phyloP scores from a whole-genome alignment of 768 basidiomycete species.

The Roridomyces roridus region DNA sequence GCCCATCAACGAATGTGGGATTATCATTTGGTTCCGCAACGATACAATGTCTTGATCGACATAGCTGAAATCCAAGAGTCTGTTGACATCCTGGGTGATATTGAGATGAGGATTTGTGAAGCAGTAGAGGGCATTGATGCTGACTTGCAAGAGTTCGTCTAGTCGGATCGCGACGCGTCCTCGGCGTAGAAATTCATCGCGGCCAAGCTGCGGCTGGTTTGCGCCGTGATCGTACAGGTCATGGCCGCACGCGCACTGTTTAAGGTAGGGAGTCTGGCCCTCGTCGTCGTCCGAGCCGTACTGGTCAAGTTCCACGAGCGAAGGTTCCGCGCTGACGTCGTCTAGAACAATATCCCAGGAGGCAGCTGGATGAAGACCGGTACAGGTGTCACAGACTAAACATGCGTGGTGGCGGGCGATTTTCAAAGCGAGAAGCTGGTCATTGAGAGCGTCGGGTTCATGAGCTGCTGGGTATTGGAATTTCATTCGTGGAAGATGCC shows the following conservation, averaged over 20 bases:
- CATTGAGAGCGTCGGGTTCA: conserved; percentile 51
- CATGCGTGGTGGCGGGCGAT: conserved; percentile 86
- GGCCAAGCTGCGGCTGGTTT: conserved; percentile 58
- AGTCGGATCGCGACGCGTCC: conserved; percentile 78
- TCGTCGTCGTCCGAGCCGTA: conserved; percentile 79
- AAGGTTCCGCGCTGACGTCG: conserved; percentile 50
- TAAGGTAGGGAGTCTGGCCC: conserved; percentile 55
- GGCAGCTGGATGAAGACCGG: conserved; percentile 71
- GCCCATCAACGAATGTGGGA: conserved; percentile 56
- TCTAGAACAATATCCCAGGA: conserved; percentile 66
- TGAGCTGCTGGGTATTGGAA: conserved; percentile 71
- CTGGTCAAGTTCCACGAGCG: conserved; percentile 60
- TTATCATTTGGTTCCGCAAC: conserved; percentile 72
- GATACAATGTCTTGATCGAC: conserved; percentile 72
- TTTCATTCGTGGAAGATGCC: too few relatives aligned
- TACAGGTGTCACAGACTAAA: conserved; percentile 65
- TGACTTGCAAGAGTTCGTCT: conserved; percentile 82
- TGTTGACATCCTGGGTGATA: conserved; percentile 66
- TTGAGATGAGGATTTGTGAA: not conserved
- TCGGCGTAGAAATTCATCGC: conserved; percentile 72
- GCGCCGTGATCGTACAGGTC: conserved; percentile 70
- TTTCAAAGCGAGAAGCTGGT: conserved; percentile 67
- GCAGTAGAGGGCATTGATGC: too few relatives aligned
- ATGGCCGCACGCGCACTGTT: conserved; percentile 75
- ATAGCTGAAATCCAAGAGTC: conserved; percentile 82